These are phyloP conservation scores for Ophiostoma montium DNA, from an alignment of 2,329 filamentous ascomycete genomes.

Conservation along the genomic window DNA sequence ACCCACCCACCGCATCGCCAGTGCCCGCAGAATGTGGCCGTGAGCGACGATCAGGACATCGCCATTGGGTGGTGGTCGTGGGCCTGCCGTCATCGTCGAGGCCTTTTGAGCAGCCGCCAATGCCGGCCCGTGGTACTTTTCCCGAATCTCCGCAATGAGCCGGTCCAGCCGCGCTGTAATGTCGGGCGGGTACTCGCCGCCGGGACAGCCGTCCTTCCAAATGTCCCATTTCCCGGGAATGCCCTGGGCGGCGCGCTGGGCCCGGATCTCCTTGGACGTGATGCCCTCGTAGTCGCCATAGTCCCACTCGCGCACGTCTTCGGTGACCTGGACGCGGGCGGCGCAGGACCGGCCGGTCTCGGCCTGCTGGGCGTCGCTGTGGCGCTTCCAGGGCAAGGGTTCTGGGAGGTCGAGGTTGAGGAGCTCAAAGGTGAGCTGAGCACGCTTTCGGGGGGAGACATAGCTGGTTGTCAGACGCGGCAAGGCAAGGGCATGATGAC, in stretches of 20 bases:
- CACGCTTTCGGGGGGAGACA: constrained; percentile 72
- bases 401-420: constrained; percentile 59
- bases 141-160: constrained; percentile 61
- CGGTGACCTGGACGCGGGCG: constrained; percentile 51
- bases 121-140: constrained; percentile 39
- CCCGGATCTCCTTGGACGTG: constrained; percentile 54
- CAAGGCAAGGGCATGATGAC: too few relatives aligned
- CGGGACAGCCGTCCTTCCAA: constrained; percentile 77
- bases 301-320: constrained; percentile 72
- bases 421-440: constrained; percentile 81
- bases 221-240: constrained; percentile 59
- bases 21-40: constrained; percentile 75
- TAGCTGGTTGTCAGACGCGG: constrained; percentile 35
- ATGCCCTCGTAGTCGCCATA: constrained; percentile 81
- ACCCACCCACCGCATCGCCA: constrained; percentile 75
- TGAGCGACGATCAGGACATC: constrained; percentile 77
- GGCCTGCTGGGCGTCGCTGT: constrained; percentile 17
- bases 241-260: constrained; percentile 41
- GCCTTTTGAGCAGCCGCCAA: constrained; percentile 3
- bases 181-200: constrained; percentile 67
- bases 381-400: constrained; percentile 54
- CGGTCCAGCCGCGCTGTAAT: constrained; percentile 59
- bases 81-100: too few relatives aligned
- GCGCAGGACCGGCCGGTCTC: constrained; percentile 26
- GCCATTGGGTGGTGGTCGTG: constrained; percentile 16